Evolutionary conservation across 2,329 filamentous ascomycete species (phyloP).

Genomic region (Penicillium hordei): DNA sequence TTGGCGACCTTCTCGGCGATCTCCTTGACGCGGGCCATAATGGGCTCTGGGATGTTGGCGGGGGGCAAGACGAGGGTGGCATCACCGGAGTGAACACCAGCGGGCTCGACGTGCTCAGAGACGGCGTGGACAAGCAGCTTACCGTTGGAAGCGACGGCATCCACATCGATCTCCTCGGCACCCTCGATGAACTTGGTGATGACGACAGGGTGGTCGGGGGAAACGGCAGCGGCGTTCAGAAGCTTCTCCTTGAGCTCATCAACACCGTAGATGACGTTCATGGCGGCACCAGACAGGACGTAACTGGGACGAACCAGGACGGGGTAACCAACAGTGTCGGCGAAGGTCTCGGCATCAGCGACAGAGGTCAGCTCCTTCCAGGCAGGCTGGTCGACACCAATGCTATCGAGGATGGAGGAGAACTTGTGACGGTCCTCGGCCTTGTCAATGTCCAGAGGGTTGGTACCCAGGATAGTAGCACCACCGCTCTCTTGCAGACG

Average conservation of each 20-base stretch:
- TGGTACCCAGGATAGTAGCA: slow-evolving; percentile 86
- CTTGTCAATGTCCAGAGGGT: slow-evolving; percentile 94
- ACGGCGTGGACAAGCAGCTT: slow-evolving; percentile 88
- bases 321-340: slow-evolving; percentile 81
- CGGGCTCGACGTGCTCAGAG: slow-evolving; percentile 93
- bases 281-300: slow-evolving; percentile 94
- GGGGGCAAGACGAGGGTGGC: slow-evolving; percentile 92
- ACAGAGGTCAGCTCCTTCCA: slow-evolving; percentile 97
- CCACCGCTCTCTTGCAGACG: slow-evolving; percentile 87
- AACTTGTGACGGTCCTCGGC: slow-evolving; percentile 98
- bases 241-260: slow-evolving; percentile 94
- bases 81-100: slow-evolving; percentile 96
- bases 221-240: slow-evolving; percentile 82
- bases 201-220: slow-evolving; percentile 94
- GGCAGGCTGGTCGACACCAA: slow-evolving; percentile 92
- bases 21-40: slow-evolving; percentile 85
- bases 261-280: slow-evolving; percentile 91
- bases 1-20: slow-evolving; percentile 95
- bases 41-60: slow-evolving; percentile 69
- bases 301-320: slow-evolving; percentile 94
- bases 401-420: slow-evolving; percentile 93
- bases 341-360: slow-evolving; percentile 82
- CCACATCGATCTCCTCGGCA: slow-evolving; percentile 93
- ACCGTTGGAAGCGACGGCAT: slow-evolving; percentile 83
- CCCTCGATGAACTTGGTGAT: slow-evolving; percentile 99